Evolutionary conservation across 768 basidiomycete species (phyloP).

Genomic region (Xerocomellus intermedius): DNA sequence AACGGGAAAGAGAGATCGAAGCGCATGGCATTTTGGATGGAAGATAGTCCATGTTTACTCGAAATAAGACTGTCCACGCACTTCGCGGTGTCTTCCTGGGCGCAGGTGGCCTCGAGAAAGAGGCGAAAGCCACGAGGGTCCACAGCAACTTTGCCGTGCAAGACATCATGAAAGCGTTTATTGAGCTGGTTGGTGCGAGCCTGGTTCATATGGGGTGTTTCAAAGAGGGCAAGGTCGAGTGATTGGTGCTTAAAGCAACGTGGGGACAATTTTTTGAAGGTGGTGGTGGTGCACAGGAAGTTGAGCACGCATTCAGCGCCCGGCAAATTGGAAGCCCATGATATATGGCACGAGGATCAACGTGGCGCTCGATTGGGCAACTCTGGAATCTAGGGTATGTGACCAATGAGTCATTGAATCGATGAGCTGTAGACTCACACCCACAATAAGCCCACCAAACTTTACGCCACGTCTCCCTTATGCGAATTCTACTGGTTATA

Average conservation of each 20-base stretch:
- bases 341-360: neutral
- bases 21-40: constrained; percentile 45
- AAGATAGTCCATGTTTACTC: constrained; percentile 34
- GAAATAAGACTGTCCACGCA: constrained; percentile 40
- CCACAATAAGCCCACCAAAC: neutral
- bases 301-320: neutral
- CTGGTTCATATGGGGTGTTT: constrained; percentile 10
- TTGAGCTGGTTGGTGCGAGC: constrained; percentile 29
- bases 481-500: neutral
- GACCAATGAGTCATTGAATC: neutral
- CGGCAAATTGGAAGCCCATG: neutral
- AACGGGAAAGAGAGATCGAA: constrained; percentile 39
- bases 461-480: neutral
- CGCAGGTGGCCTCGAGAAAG: constrained; percentile 49
- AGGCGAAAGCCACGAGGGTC: constrained; percentile 21
- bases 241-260: neutral
- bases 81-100: constrained; percentile 37
- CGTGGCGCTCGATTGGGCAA: constrained; percentile 2
- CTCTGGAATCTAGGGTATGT: neutral
- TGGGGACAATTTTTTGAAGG: neutral
- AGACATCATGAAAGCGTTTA: constrained; percentile 35
- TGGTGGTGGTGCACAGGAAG: constrained; percentile 3
- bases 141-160: constrained; percentile 31
- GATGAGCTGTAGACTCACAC: neutral
- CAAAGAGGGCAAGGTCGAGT: neutral